phyloP scores from a whole-genome alignment of 75 land plant species.

The Sequoiadendron giganteum region DNA sequence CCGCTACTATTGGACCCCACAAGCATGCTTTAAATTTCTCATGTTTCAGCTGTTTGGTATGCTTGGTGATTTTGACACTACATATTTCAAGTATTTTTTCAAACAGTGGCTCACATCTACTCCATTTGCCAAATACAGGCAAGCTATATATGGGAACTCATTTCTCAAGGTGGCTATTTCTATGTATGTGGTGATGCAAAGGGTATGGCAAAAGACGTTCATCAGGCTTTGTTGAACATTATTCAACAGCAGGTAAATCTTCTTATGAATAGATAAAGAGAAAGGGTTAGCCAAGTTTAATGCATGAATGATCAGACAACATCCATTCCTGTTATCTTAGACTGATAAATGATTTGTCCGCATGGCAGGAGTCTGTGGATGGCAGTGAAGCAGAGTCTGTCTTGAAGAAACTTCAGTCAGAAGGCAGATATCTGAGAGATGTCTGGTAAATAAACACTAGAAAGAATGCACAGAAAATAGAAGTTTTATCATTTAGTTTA shows the following conservation, averaged over 20 bases:
- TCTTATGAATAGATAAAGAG: background rate
- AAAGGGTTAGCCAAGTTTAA: background rate
- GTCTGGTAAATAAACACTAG: no score
- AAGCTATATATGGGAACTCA: conserved; percentile 66
- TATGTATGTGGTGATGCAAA: conserved; percentile 99
- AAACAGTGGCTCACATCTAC: background rate
- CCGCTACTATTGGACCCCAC: no score
- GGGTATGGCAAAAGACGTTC: conserved; percentile 97
- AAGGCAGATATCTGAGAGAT: conserved; percentile 32
- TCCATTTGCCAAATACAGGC: conserved; percentile 44
- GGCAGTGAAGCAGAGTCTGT: conserved; percentile 35
- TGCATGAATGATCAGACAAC: background rate
- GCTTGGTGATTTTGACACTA: background rate
- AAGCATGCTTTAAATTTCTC: no score
- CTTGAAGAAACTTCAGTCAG: conserved; percentile 54
- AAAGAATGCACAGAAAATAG: no score
- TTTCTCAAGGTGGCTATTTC: conserved; percentile 81
- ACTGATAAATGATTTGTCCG: background rate
- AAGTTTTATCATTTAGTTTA: no score
- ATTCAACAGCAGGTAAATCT: conserved; percentile 72
- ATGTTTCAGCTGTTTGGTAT: background rate
- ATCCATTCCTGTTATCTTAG: background rate
- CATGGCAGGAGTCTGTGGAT: conserved; percentile 33
- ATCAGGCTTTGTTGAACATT: conserved; percentile 76
- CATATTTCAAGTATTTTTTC: background rate